Conservation (phyloP, 371 early-diverging fungal genomes). For the Funneliformis caledonium region DNA sequence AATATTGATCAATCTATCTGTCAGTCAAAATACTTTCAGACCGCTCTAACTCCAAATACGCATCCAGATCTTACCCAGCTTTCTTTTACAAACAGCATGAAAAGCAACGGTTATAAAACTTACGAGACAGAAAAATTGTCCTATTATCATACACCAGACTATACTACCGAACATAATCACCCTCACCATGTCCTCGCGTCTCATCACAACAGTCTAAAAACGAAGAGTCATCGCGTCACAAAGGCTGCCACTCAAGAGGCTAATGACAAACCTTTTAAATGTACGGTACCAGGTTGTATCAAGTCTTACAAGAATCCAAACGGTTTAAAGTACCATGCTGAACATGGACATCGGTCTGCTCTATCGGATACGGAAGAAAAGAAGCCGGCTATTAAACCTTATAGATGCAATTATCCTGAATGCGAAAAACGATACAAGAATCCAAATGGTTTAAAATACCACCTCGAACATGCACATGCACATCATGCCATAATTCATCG, state of each 20-base stretch:
- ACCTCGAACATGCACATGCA: slow-evolving; percentile 84
- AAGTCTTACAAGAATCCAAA: slow-evolving; percentile 98
- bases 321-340: slow-evolving; percentile 94
- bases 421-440: slow-evolving; percentile 97
- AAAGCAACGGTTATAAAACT: slow-evolving; percentile 26
- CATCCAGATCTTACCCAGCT: slow-evolving; percentile 7
- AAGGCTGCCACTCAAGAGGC: slow-evolving; percentile 30
- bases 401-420: slow-evolving; percentile 79
- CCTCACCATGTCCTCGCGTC: not conserved
- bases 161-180: not conserved
- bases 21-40: slow-evolving; percentile 18
- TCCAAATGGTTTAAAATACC: slow-evolving; percentile 96
- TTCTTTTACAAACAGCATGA: not conserved
- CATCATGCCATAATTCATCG: slow-evolving; percentile 16
- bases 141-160: slow-evolving; percentile 20
- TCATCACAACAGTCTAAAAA: not conserved
- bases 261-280: slow-evolving; percentile 74
- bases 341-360: slow-evolving; percentile 79
- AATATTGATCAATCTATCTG: slow-evolving; percentile 21
- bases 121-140: slow-evolving; percentile 14
- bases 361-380: slow-evolving; percentile 33
- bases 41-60: not conserved
- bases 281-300: slow-evolving; percentile 84
- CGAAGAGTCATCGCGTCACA: slow-evolving; percentile 13
- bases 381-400: slow-evolving; percentile 70